phyloP scores from a whole-genome alignment of 177 flowering plant genomes.

The Vitis hybrid region DNA sequence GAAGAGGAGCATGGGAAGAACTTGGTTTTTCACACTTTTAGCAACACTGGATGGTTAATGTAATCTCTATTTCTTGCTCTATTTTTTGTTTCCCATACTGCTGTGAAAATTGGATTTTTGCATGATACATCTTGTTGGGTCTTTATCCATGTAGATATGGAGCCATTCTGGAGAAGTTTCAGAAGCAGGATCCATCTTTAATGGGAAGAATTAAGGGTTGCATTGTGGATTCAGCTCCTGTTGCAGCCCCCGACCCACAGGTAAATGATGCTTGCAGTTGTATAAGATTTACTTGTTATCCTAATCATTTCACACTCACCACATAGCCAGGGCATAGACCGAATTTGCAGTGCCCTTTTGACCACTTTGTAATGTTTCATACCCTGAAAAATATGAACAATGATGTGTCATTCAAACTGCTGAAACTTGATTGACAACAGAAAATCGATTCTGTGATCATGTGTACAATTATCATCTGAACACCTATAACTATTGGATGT shows the following conservation, averaged over 20 bases:
- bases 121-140: conserved; percentile 7
- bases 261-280: conserved; percentile 29
- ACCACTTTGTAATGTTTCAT: no score
- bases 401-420: no score
- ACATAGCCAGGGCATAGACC: no score
- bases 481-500: no score
- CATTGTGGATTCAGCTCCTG: conserved; percentile 97
- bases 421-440: no score
- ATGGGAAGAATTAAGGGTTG: conserved; percentile 77
- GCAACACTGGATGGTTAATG: conserved; percentile 99
- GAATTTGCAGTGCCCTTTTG: no score
- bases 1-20: conserved; percentile 83
- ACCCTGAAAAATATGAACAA: no score
- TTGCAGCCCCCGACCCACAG: conserved; percentile 94
- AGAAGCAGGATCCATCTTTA: conserved; percentile 62
- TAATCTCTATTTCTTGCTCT: conserved; percentile 28
- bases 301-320: no score
- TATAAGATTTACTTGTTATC: no score
- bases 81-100: neutral
- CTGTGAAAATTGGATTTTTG: neutral
- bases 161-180: conserved; percentile 77
- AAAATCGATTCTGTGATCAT: no score
- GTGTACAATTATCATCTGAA: no score
- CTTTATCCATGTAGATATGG: conserved; percentile 69
- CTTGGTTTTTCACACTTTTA: conserved; percentile 91